These are phyloP conservation scores for Xylaria bambusicola DNA, from an alignment of 495 filamentous ascomycete genomes.

Conservation along the genomic window DNA sequence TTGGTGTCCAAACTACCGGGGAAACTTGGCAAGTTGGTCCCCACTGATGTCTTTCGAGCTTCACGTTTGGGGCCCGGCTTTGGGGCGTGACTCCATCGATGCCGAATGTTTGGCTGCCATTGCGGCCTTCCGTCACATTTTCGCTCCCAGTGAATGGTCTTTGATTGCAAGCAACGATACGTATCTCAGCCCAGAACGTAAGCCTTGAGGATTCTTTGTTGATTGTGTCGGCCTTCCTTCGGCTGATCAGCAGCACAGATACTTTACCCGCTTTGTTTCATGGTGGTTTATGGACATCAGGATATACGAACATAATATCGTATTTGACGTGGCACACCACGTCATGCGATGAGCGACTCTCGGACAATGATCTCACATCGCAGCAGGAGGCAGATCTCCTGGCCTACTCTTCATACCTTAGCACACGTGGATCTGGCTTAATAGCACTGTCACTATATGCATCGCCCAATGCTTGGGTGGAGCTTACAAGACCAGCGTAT, in stretches of 20 bases:
- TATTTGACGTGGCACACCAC: slow-evolving; percentile 66
- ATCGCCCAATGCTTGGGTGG: slow-evolving; percentile 79
- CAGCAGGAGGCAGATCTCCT: slow-evolving; percentile 71
- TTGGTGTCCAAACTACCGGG: neutral
- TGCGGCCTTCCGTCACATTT: slow-evolving; percentile 63
- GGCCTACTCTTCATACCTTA: slow-evolving; percentile 69
- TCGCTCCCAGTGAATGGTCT: slow-evolving; percentile 66
- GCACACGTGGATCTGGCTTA: slow-evolving; percentile 64
- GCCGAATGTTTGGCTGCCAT: slow-evolving; percentile 81
- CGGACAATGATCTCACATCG: slow-evolving; percentile 61
- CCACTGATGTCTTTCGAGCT: slow-evolving; percentile 68
- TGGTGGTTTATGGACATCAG: slow-evolving; percentile 62
- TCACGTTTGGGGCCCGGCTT: slow-evolving; percentile 89
- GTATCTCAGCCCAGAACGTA: slow-evolving; percentile 74
- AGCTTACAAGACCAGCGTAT: slow-evolving; percentile 72
- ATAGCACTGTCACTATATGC: slow-evolving; percentile 84
- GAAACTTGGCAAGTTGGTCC: neutral
- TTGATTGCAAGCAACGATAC: slow-evolving; percentile 76
- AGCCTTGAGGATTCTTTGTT: slow-evolving; percentile 27
- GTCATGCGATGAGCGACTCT: slow-evolving; percentile 38
- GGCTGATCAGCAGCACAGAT: slow-evolving; percentile 24
- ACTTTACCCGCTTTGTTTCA: slow-evolving; percentile 69
- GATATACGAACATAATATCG: slow-evolving; percentile 72
- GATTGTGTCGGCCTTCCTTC: slow-evolving; percentile 16
- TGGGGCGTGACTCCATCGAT: slow-evolving; percentile 84